These are phyloP conservation scores for Zygoascus hellenicus DNA, from an alignment of 1,139 yeast species.

Conservation along the genomic window DNA sequence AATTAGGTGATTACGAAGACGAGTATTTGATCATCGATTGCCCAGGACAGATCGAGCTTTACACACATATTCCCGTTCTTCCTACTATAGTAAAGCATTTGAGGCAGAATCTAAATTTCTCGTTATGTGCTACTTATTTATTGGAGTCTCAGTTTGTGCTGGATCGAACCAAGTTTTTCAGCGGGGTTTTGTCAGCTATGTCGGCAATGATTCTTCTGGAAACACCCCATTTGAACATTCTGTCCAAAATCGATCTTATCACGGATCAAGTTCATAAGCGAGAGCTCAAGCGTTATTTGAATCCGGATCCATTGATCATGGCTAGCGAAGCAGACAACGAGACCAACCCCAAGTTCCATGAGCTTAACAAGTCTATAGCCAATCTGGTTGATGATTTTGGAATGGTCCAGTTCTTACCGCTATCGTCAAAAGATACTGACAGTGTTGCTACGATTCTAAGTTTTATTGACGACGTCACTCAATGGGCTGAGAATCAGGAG, in stretches of 20 bases:
- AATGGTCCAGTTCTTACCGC: conserved; percentile 93
- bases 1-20: conserved; percentile 88
- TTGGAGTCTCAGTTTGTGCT: conserved; percentile 91
- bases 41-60: conserved; percentile 96
- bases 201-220: conserved; percentile 94
- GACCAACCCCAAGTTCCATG: conserved; percentile 69
- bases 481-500: conserved; percentile 95
- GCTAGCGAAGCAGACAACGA: conserved; percentile 45
- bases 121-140: conserved; percentile 84
- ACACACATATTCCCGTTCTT: conserved; percentile 89
- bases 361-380: conserved; percentile 76
- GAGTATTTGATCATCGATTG: conserved; percentile 93
- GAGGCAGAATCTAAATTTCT: conserved; percentile 71
- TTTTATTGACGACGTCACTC: conserved; percentile 94
- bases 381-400: conserved; percentile 87
- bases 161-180: conserved; percentile 85
- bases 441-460: conserved; percentile 79
- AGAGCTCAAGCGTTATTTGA: conserved; percentile 74
- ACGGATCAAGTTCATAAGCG: conserved; percentile 59
- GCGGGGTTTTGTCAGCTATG: conserved; percentile 96
- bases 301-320: conserved; percentile 83
- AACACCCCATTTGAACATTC: conserved; percentile 85
- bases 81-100: conserved; percentile 85
- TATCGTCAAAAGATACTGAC: conserved; percentile 76
- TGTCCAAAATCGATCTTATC: conserved; percentile 80